Evolutionary conservation across 371 early-diverging fungal genomes (phyloP).

Genomic region (Mucor plumbeus): DNA sequence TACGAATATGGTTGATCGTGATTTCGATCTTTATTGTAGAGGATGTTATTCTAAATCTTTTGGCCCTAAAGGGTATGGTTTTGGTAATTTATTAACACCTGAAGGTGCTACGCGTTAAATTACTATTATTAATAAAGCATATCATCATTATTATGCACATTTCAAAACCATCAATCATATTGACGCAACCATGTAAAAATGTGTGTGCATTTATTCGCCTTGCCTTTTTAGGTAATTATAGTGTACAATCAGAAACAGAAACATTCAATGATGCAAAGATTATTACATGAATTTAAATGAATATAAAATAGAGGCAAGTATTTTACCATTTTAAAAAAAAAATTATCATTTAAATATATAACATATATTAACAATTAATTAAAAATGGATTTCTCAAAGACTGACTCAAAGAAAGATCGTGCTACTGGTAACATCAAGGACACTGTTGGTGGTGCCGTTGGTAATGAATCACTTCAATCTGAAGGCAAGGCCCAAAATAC

Average conservation of each 20-base stretch:
- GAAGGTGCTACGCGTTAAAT: conserved; percentile 39
- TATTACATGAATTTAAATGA: not conserved
- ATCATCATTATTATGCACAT: conserved; percentile 1
- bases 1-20: conserved; percentile 54
- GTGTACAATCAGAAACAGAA: not conserved
- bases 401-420: conserved; percentile 39
- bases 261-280: not conserved
- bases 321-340: not conserved
- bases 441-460: conserved; percentile 42
- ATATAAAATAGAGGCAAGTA: not conserved
- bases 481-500: conserved; percentile 41
- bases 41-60: conserved; percentile 51
- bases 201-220: not conserved
- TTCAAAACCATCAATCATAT: not conserved
- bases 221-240: not conserved
- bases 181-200: not conserved
- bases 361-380: not conserved
- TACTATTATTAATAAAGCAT: not conserved
- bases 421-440: conserved; percentile 50
- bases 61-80: conserved; percentile 53
- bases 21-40: conserved; percentile 50
- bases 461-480: conserved; percentile 49
- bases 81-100: conserved; percentile 31
- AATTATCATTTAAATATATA: conserved; percentile 2
- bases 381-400: conserved; percentile 30